phyloP scores from a whole-genome alignment of 805 yeast genomes.

The Candida oleophila region DNA sequence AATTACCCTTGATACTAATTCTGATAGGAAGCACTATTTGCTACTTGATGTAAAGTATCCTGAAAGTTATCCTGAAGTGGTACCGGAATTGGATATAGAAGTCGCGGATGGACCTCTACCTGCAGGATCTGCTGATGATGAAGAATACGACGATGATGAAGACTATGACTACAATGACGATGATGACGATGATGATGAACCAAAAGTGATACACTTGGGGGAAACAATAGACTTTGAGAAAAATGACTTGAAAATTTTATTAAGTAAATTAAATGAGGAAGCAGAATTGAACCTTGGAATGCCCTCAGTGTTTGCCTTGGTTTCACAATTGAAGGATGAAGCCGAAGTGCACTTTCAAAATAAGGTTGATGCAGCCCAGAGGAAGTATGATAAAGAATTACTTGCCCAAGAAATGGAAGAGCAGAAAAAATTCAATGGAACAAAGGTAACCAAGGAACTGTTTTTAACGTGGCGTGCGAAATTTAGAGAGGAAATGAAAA shows the following conservation, averaged over 20 bases:
- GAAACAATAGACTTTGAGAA: conserved; percentile 57
- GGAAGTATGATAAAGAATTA: conserved; percentile 55
- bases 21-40: conserved; percentile 57
- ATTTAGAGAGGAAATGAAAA: conserved; percentile 72
- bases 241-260: conserved; percentile 44
- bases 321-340: conserved; percentile 74
- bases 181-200: conserved; percentile 38
- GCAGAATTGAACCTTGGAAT: conserved; percentile 84
- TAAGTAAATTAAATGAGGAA: conserved; percentile 46
- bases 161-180: conserved; percentile 46
- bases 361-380: conserved; percentile 56
- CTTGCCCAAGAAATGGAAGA: conserved; percentile 73
- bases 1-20: conserved; percentile 65
- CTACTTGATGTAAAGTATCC: conserved; percentile 69
- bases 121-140: conserved; percentile 25
- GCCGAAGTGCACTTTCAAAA: conserved; percentile 68
- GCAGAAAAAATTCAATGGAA: conserved; percentile 87
- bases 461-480: conserved; percentile 67
- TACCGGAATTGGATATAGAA: conserved; percentile 55
- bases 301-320: conserved; percentile 84
- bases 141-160: conserved; percentile 30
- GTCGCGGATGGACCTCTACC: conserved; percentile 18
- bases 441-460: conserved; percentile 80
- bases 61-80: conserved; percentile 75
- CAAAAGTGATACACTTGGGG: conserved; percentile 50